A percentile compares a stretch with the other conserved stretches of the same genome.
Evolutionary conservation across 108 stramenopile species (phyloP).

Genomic region (Skeletonema marinoi): DNA sequence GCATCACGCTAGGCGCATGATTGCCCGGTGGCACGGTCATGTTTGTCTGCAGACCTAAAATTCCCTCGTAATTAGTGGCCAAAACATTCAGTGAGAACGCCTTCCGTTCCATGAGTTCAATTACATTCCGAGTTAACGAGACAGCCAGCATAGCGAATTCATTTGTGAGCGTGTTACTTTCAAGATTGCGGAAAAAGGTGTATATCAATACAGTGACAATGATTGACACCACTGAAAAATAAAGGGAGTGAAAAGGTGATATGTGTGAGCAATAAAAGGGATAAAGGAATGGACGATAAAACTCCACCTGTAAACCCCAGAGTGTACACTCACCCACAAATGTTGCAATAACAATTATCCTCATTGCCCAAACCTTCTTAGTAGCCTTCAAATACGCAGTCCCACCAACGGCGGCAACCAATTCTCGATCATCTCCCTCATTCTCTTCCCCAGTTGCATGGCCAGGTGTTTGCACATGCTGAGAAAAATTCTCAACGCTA

Average conservation of each 20-base stretch:
- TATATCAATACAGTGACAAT: conserved; percentile 9
- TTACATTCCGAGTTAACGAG: neutral
- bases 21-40: neutral
- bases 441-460: neutral
- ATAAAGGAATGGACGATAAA: neutral
- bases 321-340: conserved; percentile 2
- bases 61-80: conserved; percentile 1
- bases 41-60: conserved; percentile 1
- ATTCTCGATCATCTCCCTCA: neutral
- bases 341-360: conserved; percentile 16
- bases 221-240: conserved; percentile 2
- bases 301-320: neutral
- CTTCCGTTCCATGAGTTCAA: conserved; percentile 1
- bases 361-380: conserved; percentile 11
- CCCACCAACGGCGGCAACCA: conserved; percentile 8
- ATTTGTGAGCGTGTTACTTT: neutral
- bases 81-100: neutral
- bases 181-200: neutral
- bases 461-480: neutral
- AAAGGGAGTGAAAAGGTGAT: neutral
- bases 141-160: neutral
- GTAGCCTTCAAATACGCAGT: conserved; percentile 6
- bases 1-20: conserved; percentile 5
- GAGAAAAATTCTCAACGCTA: neutral
- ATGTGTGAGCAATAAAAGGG: neutral